Base-by-base conservation (phyloP, 208 protist genomes). In the Novymonas esmeraldas region DNA sequence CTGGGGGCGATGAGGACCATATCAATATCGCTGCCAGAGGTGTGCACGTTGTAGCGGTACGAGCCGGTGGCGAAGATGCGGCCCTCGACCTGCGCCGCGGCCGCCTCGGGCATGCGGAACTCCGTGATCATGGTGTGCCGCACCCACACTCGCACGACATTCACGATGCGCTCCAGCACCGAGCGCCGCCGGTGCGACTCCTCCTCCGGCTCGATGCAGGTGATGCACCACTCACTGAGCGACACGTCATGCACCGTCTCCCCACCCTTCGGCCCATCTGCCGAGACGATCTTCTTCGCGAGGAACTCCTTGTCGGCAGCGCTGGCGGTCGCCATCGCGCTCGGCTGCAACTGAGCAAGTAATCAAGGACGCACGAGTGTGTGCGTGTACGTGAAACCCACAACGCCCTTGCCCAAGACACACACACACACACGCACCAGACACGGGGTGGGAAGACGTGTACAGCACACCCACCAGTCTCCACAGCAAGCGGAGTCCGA, bases 41-140 rank as follows among this genome's bases (percentile, higher is more conserved):
- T 95, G 83, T 99, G 95, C 9, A 99, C 98, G 64, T 98, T 98
- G 54, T 99, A 97, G n/a, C 98, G 92, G 81, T 99, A 99, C 5
- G 98, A 99, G 14, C 98, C 98, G 36, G 98, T 99, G 14, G 98
- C 98, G 63, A 98, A 99, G 69, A 99, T 97, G 36, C 96, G 91
- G 26, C 92, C 96, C 50, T 96, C 93, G 16, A 96, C 84, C 66
- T 97, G 82, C 26, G 50, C 29, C 2, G 95, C 93, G 5, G 90
- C 85, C 24, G 94, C 79, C 64, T 95, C 89, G 6, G 86, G 84
- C 70, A 97, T 92, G 70, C 90, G 86, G 64, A 97, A 89, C 77
- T 96, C 90, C 0, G 85, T 91, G 51, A 97, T 94, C 85, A 93
- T 92, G 0, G 82, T 93, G 31, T 89, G 78, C 11, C 84, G 84